A percentile compares a stretch with the other conserved stretches of the same genome.
Conservation (phyloP, 441 rosid species). For the Populus hybrid region DNA sequence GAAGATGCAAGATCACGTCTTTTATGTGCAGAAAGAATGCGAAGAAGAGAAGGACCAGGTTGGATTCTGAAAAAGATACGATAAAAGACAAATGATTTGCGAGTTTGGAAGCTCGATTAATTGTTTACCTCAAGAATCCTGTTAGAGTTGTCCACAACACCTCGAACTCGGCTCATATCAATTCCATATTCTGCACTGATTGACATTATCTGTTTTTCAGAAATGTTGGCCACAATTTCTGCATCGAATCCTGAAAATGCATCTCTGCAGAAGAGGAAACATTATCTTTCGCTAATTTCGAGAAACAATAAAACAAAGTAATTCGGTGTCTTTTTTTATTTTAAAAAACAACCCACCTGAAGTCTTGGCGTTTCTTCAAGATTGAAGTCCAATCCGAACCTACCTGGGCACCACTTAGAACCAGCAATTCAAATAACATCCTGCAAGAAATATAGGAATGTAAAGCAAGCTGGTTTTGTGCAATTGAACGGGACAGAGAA, state of each 20-base stretch:
- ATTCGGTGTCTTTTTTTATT: not conserved
- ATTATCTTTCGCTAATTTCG: not conserved
- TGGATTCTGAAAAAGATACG: not conserved
- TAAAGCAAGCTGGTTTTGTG: not conserved
- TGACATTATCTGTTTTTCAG: constrained; percentile 57
- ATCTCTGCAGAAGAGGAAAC: constrained; percentile 31
- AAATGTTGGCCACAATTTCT: constrained; percentile 42
- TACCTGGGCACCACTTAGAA: constrained; percentile 72
- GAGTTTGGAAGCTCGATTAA: not conserved
- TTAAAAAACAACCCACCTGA: constrained; percentile 33
- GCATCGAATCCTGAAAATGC: constrained; percentile 70
- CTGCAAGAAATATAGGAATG: constrained; percentile 30
- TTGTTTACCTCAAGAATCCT: constrained; percentile 51
- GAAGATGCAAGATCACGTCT: not conserved
- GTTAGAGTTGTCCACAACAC: constrained; percentile 64
- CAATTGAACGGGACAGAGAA: not conserved
- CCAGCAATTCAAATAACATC: constrained; percentile 66
- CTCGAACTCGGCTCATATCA: constrained; percentile 60
- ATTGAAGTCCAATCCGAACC: constrained; percentile 93
- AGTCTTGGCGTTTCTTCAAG: constrained; percentile 62
- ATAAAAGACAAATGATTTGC: not conserved
- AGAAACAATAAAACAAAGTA: too few species aligned
- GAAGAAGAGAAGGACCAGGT: not conserved
- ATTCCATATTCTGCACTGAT: constrained; percentile 48
- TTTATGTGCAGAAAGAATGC: not conserved